These are phyloP conservation scores for Penicillium brevicompactum DNA, from an alignment of 2,329 filamentous ascomycete species.

Conservation along the genomic window DNA sequence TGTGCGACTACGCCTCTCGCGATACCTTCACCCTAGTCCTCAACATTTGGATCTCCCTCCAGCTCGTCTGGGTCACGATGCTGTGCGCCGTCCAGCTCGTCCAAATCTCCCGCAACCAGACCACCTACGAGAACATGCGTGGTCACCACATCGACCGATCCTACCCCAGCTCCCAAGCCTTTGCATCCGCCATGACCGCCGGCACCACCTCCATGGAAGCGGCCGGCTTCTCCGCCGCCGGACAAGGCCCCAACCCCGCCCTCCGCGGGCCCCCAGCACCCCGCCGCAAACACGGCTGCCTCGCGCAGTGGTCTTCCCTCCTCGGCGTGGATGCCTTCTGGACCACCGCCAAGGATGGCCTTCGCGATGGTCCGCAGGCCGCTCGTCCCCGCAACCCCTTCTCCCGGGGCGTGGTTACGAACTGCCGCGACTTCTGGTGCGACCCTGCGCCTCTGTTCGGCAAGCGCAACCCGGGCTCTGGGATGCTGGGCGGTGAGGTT, in stretches of 20 bases:
- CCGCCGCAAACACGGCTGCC: constrained; percentile 58
- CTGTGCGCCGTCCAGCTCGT: constrained; percentile 90
- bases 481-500: constrained; percentile 72
- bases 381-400: constrained; percentile 75
- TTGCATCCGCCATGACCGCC: constrained; percentile 71
- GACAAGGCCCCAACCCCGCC: constrained; percentile 65
- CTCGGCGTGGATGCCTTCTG: constrained; percentile 93
- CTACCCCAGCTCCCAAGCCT: constrained; percentile 56
- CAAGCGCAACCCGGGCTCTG: constrained; percentile 70
- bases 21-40: constrained; percentile 84
- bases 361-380: constrained; percentile 50
- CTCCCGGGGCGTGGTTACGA: constrained; percentile 77
- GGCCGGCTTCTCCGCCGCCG: constrained; percentile 68
- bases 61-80: constrained; percentile 97
- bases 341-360: constrained; percentile 79
- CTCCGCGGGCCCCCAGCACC: constrained; percentile 54
- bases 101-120: constrained; percentile 89
- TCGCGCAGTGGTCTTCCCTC: constrained; percentile 79
- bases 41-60: constrained; percentile 75
- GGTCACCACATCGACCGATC: constrained; percentile 66
- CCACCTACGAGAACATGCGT: constrained; percentile 96
- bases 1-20: constrained; percentile 76
- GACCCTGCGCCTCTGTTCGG: constrained; percentile 83
- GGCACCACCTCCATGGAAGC: constrained; percentile 66
- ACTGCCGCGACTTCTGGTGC: constrained; percentile 96